Evolutionary conservation across 2,329 filamentous ascomycete species (phyloP).

Genomic region (Penicillium hesseltinei): DNA sequence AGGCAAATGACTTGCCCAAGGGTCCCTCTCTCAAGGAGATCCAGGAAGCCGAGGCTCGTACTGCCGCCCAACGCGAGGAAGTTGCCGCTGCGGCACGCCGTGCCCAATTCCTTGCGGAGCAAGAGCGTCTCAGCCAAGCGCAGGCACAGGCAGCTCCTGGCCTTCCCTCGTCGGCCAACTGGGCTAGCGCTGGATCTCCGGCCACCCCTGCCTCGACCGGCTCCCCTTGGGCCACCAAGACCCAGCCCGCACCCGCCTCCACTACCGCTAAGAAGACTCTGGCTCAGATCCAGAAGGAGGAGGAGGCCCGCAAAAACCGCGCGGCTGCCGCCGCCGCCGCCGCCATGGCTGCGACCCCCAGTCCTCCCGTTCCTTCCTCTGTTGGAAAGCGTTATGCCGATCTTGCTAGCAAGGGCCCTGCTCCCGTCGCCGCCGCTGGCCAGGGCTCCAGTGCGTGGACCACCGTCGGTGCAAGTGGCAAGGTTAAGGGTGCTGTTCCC

Average conservation of each 20-base stretch:
- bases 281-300: constrained; percentile 94
- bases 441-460: constrained; percentile 71
- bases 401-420: constrained; percentile 73
- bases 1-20: constrained; percentile 68
- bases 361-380: constrained; percentile 46
- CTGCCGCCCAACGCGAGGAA: constrained; percentile 86
- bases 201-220: constrained; percentile 55
- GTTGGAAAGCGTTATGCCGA: constrained; percentile 89
- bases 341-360: constrained; percentile 45
- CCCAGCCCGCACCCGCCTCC: constrained; percentile 37
- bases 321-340: constrained; percentile 50
- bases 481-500: constrained; percentile 73
- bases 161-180: constrained; percentile 83
- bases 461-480: constrained; percentile 90
- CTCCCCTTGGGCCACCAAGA: constrained; percentile 55
- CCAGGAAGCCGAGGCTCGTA: constrained; percentile 90
- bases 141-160: constrained; percentile 66
- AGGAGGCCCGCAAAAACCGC: constrained; percentile 84
- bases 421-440: constrained; percentile 44
- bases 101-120: constrained; percentile 66
- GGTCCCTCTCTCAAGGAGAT: constrained; percentile 95
- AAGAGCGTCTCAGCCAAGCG: constrained; percentile 68
- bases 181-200: constrained; percentile 74
- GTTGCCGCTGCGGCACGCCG: constrained; percentile 73
- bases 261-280: constrained; percentile 75